Conservation (phyloP, 164 flowering plant species). For the Aristolochia fimbriata region DNA sequence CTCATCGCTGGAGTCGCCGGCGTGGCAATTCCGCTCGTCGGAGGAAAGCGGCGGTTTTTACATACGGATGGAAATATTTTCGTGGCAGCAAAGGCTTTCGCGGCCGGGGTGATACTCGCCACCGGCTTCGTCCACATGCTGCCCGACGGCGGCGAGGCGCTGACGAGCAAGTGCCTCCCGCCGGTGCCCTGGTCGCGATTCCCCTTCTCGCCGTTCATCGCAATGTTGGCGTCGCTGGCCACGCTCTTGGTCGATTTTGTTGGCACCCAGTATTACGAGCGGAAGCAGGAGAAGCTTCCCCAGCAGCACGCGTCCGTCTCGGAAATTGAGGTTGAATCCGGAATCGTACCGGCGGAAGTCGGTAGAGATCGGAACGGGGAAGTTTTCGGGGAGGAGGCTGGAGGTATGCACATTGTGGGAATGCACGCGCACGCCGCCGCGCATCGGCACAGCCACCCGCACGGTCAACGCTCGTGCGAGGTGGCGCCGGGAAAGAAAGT, state of each 20-base stretch:
- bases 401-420: constrained; percentile 93
- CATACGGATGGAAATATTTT: constrained; percentile 62
- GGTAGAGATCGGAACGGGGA: constrained; percentile 14
- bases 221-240: constrained; percentile 67
- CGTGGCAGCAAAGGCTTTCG: constrained; percentile 80
- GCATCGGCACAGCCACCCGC: constrained; percentile 68
- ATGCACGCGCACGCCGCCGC: constrained; percentile 95
- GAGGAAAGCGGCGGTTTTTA: constrained; percentile 50
- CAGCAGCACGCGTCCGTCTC: not conserved
- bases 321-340: constrained; percentile 18
- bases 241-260: constrained; percentile 71
- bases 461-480: constrained; percentile 47
- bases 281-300: constrained; percentile 38
- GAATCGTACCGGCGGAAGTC: constrained; percentile 15
- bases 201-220: constrained; percentile 73
- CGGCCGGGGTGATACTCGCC: constrained; percentile 93
- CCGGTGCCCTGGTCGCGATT: constrained; percentile 62
- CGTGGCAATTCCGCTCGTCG: constrained; percentile 63
- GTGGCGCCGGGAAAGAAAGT: constrained; percentile 3
- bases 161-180: constrained; percentile 63
- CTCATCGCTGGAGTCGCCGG: constrained; percentile 61
- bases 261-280: constrained; percentile 78
- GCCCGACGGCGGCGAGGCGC: constrained; percentile 50
- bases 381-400: constrained; percentile 70
- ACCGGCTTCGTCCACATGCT: constrained; percentile 96